Evolutionary conservation across 768 basidiomycete genomes (phyloP).

Genomic region (Termitomyces eurrhizus): DNA sequence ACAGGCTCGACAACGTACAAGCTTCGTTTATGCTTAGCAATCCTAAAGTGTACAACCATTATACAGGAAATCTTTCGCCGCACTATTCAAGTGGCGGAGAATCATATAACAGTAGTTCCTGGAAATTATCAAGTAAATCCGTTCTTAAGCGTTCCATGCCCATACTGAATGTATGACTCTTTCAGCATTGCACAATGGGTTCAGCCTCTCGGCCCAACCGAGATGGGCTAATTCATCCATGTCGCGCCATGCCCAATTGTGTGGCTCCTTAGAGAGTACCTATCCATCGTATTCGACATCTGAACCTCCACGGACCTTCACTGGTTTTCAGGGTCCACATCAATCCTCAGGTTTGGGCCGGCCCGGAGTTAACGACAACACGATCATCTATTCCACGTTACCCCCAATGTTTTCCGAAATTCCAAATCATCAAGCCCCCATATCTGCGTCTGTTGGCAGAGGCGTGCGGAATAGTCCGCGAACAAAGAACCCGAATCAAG

Average conservation of each 20-base stretch:
- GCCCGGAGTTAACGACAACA: conserved; percentile 12
- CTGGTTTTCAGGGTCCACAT: conserved; percentile 11
- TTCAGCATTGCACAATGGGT: conserved; percentile 1
- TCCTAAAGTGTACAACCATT: conserved; percentile 13
- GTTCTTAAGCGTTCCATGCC: neutral
- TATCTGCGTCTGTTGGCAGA: conserved; percentile 5
- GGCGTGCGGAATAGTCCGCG: conserved; percentile 11
- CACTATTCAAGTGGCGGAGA: conserved; percentile 8
- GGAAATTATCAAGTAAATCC: conserved; percentile 10
- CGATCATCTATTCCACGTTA: conserved; percentile 10
- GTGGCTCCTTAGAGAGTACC: conserved; percentile 1
- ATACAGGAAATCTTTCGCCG: conserved; percentile 5
- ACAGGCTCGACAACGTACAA: conserved; percentile 15
- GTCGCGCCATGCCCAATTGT: neutral
- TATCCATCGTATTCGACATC: conserved; percentile 9
- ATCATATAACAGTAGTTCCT: conserved; percentile 6
- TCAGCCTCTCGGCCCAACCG: conserved; percentile 5
- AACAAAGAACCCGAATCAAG: conserved; percentile 7
- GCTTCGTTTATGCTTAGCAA: conserved; percentile 9
- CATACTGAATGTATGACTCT: neutral
- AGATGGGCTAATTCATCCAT: conserved; percentile 1
- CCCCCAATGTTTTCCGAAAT: conserved; percentile 10
- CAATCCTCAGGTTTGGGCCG: neutral
- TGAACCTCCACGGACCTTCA: conserved; percentile 3
- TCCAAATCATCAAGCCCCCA: neutral